Evolutionary conservation across 2,329 filamentous ascomycete species (phyloP), one percentile per base, ranked within the genome.

Genomic region (Emmonsiellopsis sp.): DNA sequence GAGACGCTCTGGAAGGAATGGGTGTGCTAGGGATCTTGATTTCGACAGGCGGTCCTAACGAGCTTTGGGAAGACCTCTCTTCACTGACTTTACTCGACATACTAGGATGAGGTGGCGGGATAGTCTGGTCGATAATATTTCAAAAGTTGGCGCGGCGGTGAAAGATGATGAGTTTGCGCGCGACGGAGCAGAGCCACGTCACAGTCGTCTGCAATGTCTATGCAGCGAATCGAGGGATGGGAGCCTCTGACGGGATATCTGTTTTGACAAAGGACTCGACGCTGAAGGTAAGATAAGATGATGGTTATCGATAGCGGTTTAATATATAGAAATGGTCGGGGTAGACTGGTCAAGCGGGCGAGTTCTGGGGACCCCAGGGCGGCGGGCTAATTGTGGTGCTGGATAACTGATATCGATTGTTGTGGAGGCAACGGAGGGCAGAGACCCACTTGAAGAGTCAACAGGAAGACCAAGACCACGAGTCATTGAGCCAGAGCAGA

Each of bases 21-120:
- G 70, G 68, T 26, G 67, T 70, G 52, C 63, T 63, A 11, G 70
- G 70, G 40, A 63, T 63, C 32, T 62, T 56, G 10, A 72, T 68
- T 56, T 72, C 70, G n/a, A 62, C 64, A 5, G 70, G 65, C 50
- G 70, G 66, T 50, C 63, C 68, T 57, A 73, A 62, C 49, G 66
- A 68, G 54, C 59, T 61, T 60, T 67, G 65, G 55, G 68, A 67
- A 9, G 56, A 55, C 48, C 58, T 60, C 52, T 54, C 44, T 51
- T 65, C 63, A 42, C 57, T 45, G 35, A 59, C 59, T 60, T 68
- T 66, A 56, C 64, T 66, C 67, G 34, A 30, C 31, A 71, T 71
- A 48, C 38, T 20, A 30, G 13, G 15, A 38, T 38, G 34, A 11
- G 46, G 16, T 37, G 7, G 34, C 6, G 13, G 32, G 11, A 15